Conservation (phyloP, 2,329 filamentous ascomycete species). For the Esteya vermicola region DNA sequence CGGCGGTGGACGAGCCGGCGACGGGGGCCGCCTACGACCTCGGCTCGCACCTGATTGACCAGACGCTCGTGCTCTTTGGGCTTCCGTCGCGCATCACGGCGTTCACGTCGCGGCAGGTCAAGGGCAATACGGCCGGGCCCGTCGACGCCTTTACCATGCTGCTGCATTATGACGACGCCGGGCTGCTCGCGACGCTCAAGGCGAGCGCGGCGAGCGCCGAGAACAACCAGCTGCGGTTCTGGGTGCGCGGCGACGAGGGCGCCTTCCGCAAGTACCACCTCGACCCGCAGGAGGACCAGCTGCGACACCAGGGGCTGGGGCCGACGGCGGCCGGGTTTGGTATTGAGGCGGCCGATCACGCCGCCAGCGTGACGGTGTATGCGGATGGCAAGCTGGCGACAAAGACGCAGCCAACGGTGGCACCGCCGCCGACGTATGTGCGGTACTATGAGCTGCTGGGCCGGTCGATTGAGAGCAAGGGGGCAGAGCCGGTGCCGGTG, state of each 20-base stretch:
- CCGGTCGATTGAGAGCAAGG: slow-evolving; percentile 31
- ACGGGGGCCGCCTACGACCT: slow-evolving; percentile 60
- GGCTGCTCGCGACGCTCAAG: slow-evolving; percentile 48
- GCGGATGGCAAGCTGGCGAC: slow-evolving; percentile 38
- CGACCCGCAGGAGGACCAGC: slow-evolving; percentile 63
- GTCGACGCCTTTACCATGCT: slow-evolving; percentile 1
- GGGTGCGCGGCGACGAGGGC: slow-evolving; percentile 61
- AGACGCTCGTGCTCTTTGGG: slow-evolving; percentile 41
- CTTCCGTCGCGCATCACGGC: slow-evolving; percentile 49
- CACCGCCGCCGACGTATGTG: slow-evolving; percentile 47
- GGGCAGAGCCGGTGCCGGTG: slow-evolving; percentile 38
- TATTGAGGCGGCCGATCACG: slow-evolving; percentile 36
- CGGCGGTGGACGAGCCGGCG: slow-evolving; percentile 25
- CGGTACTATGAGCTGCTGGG: slow-evolving; percentile 48
- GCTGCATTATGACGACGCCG: background rate
- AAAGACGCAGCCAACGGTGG: slow-evolving; percentile 40
- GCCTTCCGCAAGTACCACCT: slow-evolving; percentile 46
- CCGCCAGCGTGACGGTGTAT: slow-evolving; percentile 20
- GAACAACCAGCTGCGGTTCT: slow-evolving; percentile 54
- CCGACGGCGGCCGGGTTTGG: slow-evolving; percentile 52
- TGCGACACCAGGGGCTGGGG: slow-evolving; percentile 43
- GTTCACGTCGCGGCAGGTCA: slow-evolving; percentile 41
- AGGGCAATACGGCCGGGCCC: background rate
- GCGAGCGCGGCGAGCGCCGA: slow-evolving; percentile 26
- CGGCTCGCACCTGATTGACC: slow-evolving; percentile 61